Evolutionary conservation across 129 eudicot genomes (phyloP), one percentile per base, ranked within the genome.

Genomic region (Calendula officinalis): DNA sequence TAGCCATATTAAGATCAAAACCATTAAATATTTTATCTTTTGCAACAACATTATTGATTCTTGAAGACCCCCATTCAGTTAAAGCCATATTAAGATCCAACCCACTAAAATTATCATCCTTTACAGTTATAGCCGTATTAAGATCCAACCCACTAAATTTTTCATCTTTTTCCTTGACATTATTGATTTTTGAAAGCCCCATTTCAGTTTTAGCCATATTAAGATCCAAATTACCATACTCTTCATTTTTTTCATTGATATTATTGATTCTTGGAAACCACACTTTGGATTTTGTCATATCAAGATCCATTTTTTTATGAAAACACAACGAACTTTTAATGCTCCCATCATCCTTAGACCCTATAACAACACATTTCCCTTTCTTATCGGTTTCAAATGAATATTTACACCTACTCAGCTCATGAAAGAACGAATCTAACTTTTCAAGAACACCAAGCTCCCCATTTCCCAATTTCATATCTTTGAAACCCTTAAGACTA

Each of bases 371-470:
- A 67, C 57, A 11, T 37, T 77, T 38, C 16, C 38, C 75, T 27
- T 48, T 66, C 39, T 45, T 74, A 59, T 47, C 67, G 11, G 17
- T 66, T 64, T 73, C 45, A 16, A 22, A 13, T 33, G 56, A 44
- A 51, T 39, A 60, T 22, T 56, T 64, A 54, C 73, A 76, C 71
- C 54, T 68, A 75, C 64, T 62, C 64, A 81, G 58, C 69, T 89
- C 80, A 33, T 37, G 69, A 12, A 70, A 60, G 56, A 85, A 65
- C 64, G 58, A 75, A 71, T 80, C 84, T 45, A 89, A 57, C 44
- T 74, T 86, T 39, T 74, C 68, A 46, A 81, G 72, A 76, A 67
- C 66, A 57, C 51, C 74, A 12, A 58, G 5, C 48, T 46, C 67
- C 8, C 71, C 75, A 78, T 65, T 71, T 51, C 37, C 78, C 49